phyloP scores from a whole-genome alignment of 345 rosid genomes.

The Citrus trifoliata region DNA sequence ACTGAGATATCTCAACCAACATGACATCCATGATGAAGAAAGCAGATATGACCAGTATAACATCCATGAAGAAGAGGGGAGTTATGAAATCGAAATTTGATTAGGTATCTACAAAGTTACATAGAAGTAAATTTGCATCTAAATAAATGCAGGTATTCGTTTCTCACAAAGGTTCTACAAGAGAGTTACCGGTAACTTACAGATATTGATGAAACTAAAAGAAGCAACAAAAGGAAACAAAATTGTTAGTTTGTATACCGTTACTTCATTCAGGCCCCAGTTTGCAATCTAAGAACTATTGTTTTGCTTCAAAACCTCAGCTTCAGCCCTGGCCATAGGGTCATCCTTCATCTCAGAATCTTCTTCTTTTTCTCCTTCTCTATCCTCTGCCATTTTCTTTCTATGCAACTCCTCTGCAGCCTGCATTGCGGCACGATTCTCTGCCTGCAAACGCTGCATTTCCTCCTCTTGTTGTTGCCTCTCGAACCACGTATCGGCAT shows the following conservation, averaged over 20 bases:
- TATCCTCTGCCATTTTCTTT: conserved; percentile 77
- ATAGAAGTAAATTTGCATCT: background rate
- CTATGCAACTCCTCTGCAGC: conserved; percentile 92
- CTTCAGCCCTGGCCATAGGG: conserved; percentile 85
- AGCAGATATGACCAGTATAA: too few species aligned
- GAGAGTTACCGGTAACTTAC: background rate
- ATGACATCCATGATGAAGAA: too few species aligned
- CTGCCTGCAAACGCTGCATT: conserved; percentile 72
- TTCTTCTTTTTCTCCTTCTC: conserved; percentile 91
- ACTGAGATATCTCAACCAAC: background rate
- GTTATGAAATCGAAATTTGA: too few species aligned
- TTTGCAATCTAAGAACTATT: conserved; percentile 17
- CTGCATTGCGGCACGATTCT: conserved; percentile 76
- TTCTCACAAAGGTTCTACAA: background rate
- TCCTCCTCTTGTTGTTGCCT: conserved; percentile 94
- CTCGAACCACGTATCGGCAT: conserved; percentile 98
- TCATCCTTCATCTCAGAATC: conserved; percentile 61
- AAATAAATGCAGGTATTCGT: background rate
- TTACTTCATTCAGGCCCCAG: background rate
- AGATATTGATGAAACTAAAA: background rate
- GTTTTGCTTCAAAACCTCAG: conserved; percentile 42
- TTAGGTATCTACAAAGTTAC: background rate
- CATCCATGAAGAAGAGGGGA: too few species aligned
- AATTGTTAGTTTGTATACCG: background rate
- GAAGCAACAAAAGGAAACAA: background rate